Percentiles rank a stretch among this genome's conserved stretches.
phyloP scores from a whole-genome alignment of 805 yeast species.

The Spencermartinsiella europaea region DNA sequence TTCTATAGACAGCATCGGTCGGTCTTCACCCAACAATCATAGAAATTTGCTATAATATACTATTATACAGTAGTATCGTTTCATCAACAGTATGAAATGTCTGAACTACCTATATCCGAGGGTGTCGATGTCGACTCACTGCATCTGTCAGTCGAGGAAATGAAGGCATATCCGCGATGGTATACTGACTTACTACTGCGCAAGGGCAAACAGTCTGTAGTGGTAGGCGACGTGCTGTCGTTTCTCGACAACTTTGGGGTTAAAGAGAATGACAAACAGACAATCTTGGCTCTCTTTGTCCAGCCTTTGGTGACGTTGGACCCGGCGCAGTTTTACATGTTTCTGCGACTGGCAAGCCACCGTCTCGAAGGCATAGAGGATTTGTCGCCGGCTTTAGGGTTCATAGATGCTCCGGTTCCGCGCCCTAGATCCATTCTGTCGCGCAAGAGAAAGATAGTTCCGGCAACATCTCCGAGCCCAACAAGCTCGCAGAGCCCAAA shows the following conservation, averaged over 20 bases:
- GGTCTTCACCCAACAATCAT: too few relatives aligned
- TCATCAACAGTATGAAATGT: too few relatives aligned
- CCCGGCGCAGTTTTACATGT: slow-evolving; percentile 87
- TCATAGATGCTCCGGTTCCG: slow-evolving; percentile 59
- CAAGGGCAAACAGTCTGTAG: slow-evolving; percentile 56
- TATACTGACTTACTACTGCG: slow-evolving; percentile 77
- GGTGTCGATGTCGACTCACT: slow-evolving; percentile 27
- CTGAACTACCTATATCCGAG: slow-evolving; percentile 2
- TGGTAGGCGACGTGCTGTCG: slow-evolving; percentile 68
- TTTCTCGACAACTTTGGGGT: slow-evolving; percentile 77
- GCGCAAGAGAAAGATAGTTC: slow-evolving; percentile 39
- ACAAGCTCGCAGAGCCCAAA: slow-evolving; percentile 2
- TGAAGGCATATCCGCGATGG: slow-evolving; percentile 87
- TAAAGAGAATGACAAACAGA: slow-evolving; percentile 42
- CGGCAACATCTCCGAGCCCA: slow-evolving; percentile 7
- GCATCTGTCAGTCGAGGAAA: slow-evolving; percentile 72
- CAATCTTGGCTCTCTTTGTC: slow-evolving; percentile 29
- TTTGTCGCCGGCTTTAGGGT: slow-evolving; percentile 38
- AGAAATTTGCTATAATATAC: too few relatives aligned
- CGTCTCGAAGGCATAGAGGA: slow-evolving; percentile 43
- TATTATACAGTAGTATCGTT: too few relatives aligned
- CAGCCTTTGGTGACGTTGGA: slow-evolving; percentile 50
- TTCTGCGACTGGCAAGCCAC: slow-evolving; percentile 74
- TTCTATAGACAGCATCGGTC: too few relatives aligned
- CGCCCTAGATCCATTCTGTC: slow-evolving; percentile 74